Evolutionary conservation across 2,329 filamentous ascomycete species (phyloP), one percentile per base, ranked within the genome.

Genomic region (Ophiognomonia clavigignenti-juglandacearum): DNA sequence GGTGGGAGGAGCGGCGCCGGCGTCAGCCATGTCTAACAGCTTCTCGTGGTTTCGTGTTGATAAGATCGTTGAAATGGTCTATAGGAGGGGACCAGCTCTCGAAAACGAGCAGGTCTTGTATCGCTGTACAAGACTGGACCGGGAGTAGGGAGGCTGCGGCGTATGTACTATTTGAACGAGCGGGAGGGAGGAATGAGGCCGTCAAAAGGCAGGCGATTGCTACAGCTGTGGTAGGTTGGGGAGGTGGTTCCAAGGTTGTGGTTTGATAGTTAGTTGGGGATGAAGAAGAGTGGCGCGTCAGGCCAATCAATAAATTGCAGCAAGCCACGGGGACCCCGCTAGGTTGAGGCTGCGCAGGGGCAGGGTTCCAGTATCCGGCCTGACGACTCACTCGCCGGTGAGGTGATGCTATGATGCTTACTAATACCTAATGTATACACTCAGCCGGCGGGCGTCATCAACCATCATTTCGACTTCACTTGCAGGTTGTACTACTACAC

Each of bases 1-100:
- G 10, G 53, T 46, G 9, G 51, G 32, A 22, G 50, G 37, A 41
- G 56, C 49, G 32, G 42, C 27, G 14, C 35, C 49, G 13, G 49
- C 37, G 20, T 52, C 49, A 29, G 49, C 46, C 49, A 52, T 52
- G 11, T 22, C 13, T 11, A 23, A 24, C 34, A 4, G 10, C 9
- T 27, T 7, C 1, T 20, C 16, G 10, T 32, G 10, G 27, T 7
- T 22, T 31, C 16, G 11, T 42, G 18, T n/a, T 32, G 19, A 8
- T 29, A 1, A 11, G 10, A 22, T 31, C 3, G 18, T n/a, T n/a
- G n/a, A n/a, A n/a, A n/a, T n/a, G n/a, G n/a, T n/a, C n/a, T n/a
- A n/a, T 39, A n/a, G 19, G n/a, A 36, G 40, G 27, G 35, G 16
- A 26, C 10, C 24, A 26, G 24, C 10, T 26, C 24, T 26, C 10